Percentiles rank a stretch among this genome's conserved stretches.
Conservation (phyloP, 2,329 filamentous ascomycete genomes). For the Scedosporium minutisporum region DNA sequence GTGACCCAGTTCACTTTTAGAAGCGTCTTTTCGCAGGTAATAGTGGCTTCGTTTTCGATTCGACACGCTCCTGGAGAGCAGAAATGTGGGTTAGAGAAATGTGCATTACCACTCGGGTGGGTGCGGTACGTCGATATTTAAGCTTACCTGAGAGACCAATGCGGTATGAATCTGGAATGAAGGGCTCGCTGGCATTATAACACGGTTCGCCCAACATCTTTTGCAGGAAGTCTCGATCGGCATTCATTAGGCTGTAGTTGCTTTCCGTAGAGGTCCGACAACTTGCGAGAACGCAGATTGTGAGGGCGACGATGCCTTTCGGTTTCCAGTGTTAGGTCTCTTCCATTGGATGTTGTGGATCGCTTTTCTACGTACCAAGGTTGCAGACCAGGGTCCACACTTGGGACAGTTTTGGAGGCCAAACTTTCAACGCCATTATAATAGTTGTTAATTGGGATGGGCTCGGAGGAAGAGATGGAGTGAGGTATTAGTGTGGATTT, state of each 20-base stretch:
- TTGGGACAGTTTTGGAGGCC: not conserved
- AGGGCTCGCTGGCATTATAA: not conserved
- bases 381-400: not conserved
- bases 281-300: conserved; percentile 5
- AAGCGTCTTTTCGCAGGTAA: not conserved
- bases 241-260: conserved; percentile 6
- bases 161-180: conserved; percentile 1
- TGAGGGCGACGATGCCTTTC: conserved; percentile 5
- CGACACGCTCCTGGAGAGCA: not conserved
- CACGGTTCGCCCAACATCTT: conserved; percentile 2
- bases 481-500: not conserved
- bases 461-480: not conserved
- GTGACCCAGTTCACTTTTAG: not conserved
- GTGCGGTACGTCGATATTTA: too few species aligned
- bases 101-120: not conserved
- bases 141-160: conserved; percentile 3
- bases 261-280: conserved; percentile 1
- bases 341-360: not conserved
- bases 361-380: not conserved
- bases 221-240: not conserved
- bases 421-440: not conserved
- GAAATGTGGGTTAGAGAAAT: not conserved
- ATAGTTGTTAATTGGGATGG: not conserved
- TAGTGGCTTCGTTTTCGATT: not conserved
- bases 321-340: not conserved